phyloP scores from a whole-genome alignment of 2,329 filamentous ascomycete species.

The Arachnopeziza araneosa region DNA sequence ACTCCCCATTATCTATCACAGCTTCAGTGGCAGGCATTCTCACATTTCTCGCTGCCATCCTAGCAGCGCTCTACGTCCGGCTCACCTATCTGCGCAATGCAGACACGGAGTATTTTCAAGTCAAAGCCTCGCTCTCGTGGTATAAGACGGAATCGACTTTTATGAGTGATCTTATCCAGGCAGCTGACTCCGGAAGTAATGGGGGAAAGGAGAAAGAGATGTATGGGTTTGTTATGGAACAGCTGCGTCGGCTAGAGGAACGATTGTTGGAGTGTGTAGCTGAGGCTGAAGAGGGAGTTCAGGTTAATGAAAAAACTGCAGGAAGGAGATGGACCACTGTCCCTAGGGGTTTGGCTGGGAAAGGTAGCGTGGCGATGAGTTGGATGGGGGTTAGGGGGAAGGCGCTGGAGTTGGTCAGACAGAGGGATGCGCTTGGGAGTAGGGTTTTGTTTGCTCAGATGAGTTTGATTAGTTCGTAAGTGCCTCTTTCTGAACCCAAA shows the following conservation, averaged over 20 bases:
- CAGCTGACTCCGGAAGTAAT: conserved; percentile 1
- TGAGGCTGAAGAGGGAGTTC: conserved; percentile 35
- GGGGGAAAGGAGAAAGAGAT: conserved; percentile 37
- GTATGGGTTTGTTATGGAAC: conserved; percentile 44
- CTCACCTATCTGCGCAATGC: conserved; percentile 42
- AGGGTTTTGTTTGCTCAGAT: conserved; percentile 44
- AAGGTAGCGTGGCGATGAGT: conserved; percentile 38
- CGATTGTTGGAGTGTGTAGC: conserved; percentile 40
- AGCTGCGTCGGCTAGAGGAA: conserved; percentile 39
- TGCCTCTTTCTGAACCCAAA: conserved; percentile 10
- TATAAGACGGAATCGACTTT: conserved; percentile 45
- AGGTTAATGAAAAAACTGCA: conserved; percentile 18
- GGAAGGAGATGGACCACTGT: conserved; percentile 34
- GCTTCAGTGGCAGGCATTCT: conserved; percentile 41
- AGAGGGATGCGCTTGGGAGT: conserved; percentile 40
- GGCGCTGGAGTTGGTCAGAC: conserved; percentile 40
- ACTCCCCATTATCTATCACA: conserved; percentile 41
- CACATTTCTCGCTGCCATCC: conserved; percentile 42
- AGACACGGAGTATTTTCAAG: conserved; percentile 42
- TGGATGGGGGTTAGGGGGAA: conserved; percentile 41
- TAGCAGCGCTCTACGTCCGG: conserved; percentile 39
- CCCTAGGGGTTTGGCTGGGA: conserved; percentile 35
- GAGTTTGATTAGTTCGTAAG: conserved; percentile 41
- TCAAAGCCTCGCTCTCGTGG: conserved; percentile 42
- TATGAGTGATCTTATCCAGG: conserved; percentile 38